Percentiles rank a stretch among this genome's conserved stretches.
phyloP scores from a whole-genome alignment of 2,329 filamentous ascomycete species.

The Exutisphaerella laricina region DNA sequence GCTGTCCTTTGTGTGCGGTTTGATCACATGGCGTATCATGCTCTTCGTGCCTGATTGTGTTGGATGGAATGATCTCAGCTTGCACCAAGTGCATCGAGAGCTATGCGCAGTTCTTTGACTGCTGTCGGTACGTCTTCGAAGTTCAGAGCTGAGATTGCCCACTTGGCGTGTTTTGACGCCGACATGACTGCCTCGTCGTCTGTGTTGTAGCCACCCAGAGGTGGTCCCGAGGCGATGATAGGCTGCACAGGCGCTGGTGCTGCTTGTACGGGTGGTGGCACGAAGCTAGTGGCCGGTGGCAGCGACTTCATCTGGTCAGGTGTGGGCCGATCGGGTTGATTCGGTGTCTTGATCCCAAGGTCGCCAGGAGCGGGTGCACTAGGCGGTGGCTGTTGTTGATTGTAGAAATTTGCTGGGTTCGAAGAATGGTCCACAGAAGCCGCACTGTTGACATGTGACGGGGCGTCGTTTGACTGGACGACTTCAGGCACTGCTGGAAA shows the following conservation, averaged over 20 bases:
- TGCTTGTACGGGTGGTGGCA: conserved; percentile 10
- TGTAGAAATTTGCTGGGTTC: conserved; percentile 22
- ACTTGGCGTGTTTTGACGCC: conserved; percentile 93
- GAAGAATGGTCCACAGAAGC: conserved; percentile 8
- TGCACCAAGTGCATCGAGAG: conserved; percentile 65
- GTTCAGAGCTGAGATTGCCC: conserved; percentile 92
- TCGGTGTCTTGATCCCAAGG: conserved; percentile 9
- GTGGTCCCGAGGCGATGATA: conserved; percentile 16
- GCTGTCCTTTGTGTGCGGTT: no score
- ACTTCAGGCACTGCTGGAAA: conserved; percentile 48
- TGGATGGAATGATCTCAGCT: conserved; percentile 35
- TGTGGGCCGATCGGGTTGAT: conserved; percentile 9
- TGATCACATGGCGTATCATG: background rate
- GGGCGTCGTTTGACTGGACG: conserved; percentile 30
- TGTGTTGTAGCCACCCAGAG: conserved; percentile 43
- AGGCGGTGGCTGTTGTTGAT: conserved; percentile 11
- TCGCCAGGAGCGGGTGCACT: conserved; percentile 8
- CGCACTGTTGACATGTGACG: conserved; percentile 15
- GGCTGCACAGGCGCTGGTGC: conserved; percentile 16
- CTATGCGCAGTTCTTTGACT: conserved; percentile 73
- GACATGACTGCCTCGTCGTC: conserved; percentile 68
- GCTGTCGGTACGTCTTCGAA: conserved; percentile 94
- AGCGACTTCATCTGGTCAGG: conserved; percentile 14
- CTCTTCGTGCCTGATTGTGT: background rate
- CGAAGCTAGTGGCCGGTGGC: conserved; percentile 10